These are phyloP conservation scores for Suillus tomentosus DNA, from an alignment of 768 basidiomycete species.

Conservation along the genomic window DNA sequence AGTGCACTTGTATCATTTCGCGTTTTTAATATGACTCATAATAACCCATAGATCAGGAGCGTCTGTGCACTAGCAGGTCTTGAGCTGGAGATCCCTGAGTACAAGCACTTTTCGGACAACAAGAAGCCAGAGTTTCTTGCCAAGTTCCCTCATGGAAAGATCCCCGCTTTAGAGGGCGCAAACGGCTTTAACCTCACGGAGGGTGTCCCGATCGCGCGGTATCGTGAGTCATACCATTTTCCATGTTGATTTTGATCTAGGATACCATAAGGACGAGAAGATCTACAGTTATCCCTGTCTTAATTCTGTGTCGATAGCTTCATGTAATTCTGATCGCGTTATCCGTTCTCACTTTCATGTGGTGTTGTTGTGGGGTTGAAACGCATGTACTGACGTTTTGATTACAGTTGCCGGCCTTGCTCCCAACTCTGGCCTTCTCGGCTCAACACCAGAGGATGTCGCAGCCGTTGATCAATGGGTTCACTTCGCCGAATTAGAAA, in stretches of 20 bases:
- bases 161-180: conserved; percentile 77
- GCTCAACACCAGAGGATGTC: conserved; percentile 59
- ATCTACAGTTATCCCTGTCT: conserved; percentile 76
- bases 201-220: conserved; percentile 78
- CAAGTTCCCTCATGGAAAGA: conserved; percentile 83
- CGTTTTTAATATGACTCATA: conserved; percentile 5
- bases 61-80: conserved; percentile 62
- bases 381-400: conserved; percentile 18
- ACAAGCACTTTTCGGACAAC: conserved; percentile 67
- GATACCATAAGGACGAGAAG: conserved; percentile 27
- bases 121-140: conserved; percentile 65
- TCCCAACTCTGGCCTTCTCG: conserved; percentile 79
- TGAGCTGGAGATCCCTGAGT: conserved; percentile 52
- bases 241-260: conserved; percentile 8
- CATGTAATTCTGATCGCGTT: conserved; percentile 13
- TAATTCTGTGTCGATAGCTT: conserved; percentile 60
- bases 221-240: conserved; percentile 54
- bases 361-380: conserved; percentile 1
- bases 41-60: conserved; percentile 46
- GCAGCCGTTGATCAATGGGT: conserved; percentile 88
- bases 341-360: conserved; percentile 5
- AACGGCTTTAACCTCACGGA: conserved; percentile 84
- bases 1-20: conserved; percentile 10
- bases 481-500: conserved; percentile 70
- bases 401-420: conserved; percentile 70